phyloP scores from a whole-genome alignment of 768 basidiomycete genomes.

The Nevesoporus exiguus region DNA sequence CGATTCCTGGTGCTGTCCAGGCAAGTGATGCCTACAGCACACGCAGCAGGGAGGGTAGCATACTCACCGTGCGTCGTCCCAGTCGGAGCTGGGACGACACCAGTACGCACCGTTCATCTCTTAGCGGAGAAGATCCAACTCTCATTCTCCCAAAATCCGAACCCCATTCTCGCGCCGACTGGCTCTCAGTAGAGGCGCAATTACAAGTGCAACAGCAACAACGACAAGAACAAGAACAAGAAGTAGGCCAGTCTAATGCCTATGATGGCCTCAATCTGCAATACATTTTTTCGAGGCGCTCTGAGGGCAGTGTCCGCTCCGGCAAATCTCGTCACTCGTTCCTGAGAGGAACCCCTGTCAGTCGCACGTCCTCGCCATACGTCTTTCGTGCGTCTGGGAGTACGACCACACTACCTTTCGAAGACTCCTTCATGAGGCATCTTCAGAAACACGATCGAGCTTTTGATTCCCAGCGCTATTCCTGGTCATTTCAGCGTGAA shows the following conservation, averaged over 20 bases:
- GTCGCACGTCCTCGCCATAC: slow-evolving; percentile 25
- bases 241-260: not conserved
- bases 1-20: slow-evolving; percentile 43
- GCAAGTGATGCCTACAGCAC: slow-evolving; percentile 22
- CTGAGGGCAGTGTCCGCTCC: slow-evolving; percentile 35
- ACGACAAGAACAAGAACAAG: not conserved
- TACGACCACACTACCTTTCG: slow-evolving; percentile 32
- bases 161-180: slow-evolving; percentile 41
- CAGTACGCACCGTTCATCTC: slow-evolving; percentile 18
- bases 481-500: slow-evolving; percentile 63
- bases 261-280: slow-evolving; percentile 44
- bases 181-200: slow-evolving; percentile 49
- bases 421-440: slow-evolving; percentile 40
- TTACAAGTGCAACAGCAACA: slow-evolving; percentile 24
- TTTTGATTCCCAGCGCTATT: slow-evolving; percentile 42
- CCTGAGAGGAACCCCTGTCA: not conserved
- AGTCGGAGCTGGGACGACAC: slow-evolving; percentile 60
- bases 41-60: slow-evolving; percentile 55
- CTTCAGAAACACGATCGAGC: slow-evolving; percentile 38
- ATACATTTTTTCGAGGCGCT: slow-evolving; percentile 37
- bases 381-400: slow-evolving; percentile 32
- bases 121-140: slow-evolving; percentile 19
- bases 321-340: slow-evolving; percentile 24
- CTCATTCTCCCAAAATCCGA: slow-evolving; percentile 47
- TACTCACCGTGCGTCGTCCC: slow-evolving; percentile 55